These are phyloP conservation scores for Zancudomyces culisetae DNA, from an alignment of 371 early-diverging fungal species.

Conservation along the genomic window DNA sequence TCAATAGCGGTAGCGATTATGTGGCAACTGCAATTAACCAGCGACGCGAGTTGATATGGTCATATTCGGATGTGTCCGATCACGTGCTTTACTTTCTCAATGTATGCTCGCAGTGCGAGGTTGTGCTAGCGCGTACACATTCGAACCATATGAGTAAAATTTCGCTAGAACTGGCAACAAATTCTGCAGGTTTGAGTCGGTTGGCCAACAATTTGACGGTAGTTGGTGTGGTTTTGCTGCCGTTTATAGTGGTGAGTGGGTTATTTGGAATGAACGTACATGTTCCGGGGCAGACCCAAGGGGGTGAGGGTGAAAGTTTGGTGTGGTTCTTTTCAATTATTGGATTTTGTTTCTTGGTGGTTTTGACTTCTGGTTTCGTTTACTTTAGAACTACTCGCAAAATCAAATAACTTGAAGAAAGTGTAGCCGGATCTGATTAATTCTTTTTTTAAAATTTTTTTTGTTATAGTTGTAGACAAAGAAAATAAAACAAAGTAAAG, in stretches of 20 bases:
- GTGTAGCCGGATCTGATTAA: too few species aligned
- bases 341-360: background rate
- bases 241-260: conserved; percentile 86
- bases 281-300: conserved; percentile 40
- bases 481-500: too few species aligned
- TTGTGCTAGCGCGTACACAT: conserved; percentile 74
- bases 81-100: conserved; percentile 77
- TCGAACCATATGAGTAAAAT: conserved; percentile 92
- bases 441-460: too few species aligned
- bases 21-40: background rate
- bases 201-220: conserved; percentile 75
- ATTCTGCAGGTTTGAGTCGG: conserved; percentile 72
- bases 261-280: conserved; percentile 85
- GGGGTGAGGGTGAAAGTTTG: conserved; percentile 2
- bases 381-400: background rate
- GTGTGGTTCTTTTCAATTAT: background rate
- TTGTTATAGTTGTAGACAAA: too few species aligned
- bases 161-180: conserved; percentile 81
- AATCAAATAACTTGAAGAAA: background rate
- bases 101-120: conserved; percentile 73
- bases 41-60: conserved; percentile 24
- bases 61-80: conserved; percentile 84
- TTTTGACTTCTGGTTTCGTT: background rate
- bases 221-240: conserved; percentile 71
- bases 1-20: background rate